Evolutionary conservation across 805 yeast genomes (phyloP).

Genomic region (Yarrowia keelungensis): DNA sequence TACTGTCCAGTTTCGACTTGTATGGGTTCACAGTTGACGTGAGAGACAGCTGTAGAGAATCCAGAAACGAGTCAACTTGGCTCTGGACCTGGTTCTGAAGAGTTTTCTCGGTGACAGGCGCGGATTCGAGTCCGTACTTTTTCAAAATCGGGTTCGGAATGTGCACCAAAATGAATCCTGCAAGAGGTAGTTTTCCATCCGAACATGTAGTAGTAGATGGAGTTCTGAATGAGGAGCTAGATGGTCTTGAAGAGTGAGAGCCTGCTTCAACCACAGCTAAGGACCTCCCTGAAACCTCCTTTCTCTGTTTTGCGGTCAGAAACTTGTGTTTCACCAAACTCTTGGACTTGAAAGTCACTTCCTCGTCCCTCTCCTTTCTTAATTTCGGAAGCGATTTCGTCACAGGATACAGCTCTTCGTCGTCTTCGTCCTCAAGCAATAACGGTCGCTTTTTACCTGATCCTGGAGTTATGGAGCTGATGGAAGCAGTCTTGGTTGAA

Average conservation of each 20-base stretch:
- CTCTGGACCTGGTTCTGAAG: not conserved
- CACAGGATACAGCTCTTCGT: constrained; percentile 19
- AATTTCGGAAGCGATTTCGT: constrained; percentile 8
- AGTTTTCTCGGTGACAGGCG: not conserved
- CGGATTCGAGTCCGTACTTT: not conserved
- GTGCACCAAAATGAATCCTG: not conserved
- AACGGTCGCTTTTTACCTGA: constrained; percentile 12
- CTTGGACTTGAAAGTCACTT: not conserved
- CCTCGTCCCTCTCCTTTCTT: not conserved
- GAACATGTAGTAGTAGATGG: not conserved
- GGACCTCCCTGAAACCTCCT: not conserved
- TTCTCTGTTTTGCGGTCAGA: constrained; percentile 7
- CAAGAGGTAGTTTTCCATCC: constrained; percentile 19
- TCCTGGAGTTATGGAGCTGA: not conserved
- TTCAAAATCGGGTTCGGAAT: not conserved
- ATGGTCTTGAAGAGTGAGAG: not conserved
- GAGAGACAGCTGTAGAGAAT: not conserved
- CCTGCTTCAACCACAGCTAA: not conserved
- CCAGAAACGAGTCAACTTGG: constrained; percentile 17
- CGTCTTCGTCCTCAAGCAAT: constrained; percentile 16
- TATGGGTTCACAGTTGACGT: not conserved
- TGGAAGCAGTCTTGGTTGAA: no score
- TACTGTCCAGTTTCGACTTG: constrained; percentile 5
- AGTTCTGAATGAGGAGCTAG: no score
- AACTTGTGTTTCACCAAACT: constrained; percentile 21